Conservation (phyloP, 345 rosid genomes). For the Populus euphratica region DNA sequence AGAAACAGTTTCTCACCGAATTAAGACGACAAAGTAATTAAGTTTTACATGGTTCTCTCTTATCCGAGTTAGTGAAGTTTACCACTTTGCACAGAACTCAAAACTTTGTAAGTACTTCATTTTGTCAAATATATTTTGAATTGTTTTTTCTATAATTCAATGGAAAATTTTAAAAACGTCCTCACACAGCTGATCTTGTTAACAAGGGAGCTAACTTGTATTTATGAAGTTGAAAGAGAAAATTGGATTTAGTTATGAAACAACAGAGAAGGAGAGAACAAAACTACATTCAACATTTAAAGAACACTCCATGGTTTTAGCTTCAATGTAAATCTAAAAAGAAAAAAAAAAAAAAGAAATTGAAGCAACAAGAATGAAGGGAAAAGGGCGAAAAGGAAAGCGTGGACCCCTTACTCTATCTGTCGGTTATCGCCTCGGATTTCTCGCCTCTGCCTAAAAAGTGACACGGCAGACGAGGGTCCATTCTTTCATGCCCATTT, state of each 20-base stretch:
- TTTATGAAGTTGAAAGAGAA: too few species aligned
- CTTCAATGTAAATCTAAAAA: too few species aligned
- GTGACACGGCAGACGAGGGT: conserved; percentile 57
- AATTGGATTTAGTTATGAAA: too few species aligned
- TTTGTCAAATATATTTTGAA: not conserved
- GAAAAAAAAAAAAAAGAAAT: not conserved
- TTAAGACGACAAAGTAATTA: too few species aligned
- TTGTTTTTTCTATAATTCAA: not conserved
- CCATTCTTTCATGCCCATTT: conserved; percentile 13
- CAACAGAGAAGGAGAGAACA: too few species aligned
- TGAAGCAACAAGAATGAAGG: not conserved
- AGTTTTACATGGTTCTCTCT: not conserved
- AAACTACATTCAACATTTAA: too few species aligned
- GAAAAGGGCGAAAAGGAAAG: conserved; percentile 21
- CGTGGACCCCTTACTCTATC: conserved; percentile 44
- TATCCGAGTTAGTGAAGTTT: not conserved
- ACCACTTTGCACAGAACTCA: not conserved
- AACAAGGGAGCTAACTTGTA: too few species aligned
- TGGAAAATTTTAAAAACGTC: too few species aligned
- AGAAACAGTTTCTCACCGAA: too few species aligned
- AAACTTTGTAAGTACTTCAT: not conserved
- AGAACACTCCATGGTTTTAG: too few species aligned
- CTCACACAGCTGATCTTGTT: too few species aligned
- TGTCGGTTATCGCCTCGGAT: conserved; percentile 59
- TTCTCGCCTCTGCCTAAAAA: conserved; percentile 37